Base-by-base conservation (phyloP, 257 asterid genomes). In the Leptodermis oblonga region DNA sequence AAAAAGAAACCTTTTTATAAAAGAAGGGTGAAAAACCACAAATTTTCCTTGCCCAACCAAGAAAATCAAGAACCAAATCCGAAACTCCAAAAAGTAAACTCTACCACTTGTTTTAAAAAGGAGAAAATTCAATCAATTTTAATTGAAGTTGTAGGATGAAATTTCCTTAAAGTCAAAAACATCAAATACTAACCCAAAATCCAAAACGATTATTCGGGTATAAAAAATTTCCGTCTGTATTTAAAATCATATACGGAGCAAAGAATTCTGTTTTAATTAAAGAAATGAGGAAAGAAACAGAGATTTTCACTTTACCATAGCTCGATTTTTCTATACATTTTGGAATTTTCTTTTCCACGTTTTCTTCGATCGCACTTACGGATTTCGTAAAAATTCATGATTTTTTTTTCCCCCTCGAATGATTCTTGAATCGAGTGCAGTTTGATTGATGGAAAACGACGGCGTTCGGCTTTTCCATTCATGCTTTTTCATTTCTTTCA, bases 21-120 rank as follows among this genome's bases (percentile, higher is more conserved):
- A 23, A n/a, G 37, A 59, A 59, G 26, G 36, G 17, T 30, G 18
- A 26, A 52, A 55, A 55, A 33, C 22, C 28, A 31, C 39, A 58
- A 58, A 28, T 5, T 58, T 59, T 33, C n/a, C n/a, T 54, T 53
- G 56, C 70, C 67, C 67, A 68, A 65, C 55, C 66, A 55, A 76
- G 33, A 64, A 62, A 54, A 56, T 62, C 67, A 20, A 39, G 74
- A 68, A 48, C 70, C 61, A 67, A 71, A 74, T 58, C 59, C 52
- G 60, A 48, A 67, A 53, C 70, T 25, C 63, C 36, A 39, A 26
- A 18, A 60, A 43, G 12, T 3, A 28, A 18, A 67, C 25, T 22
- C 55, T 20, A 39, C 30, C 66, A 7, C 66, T 39, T 37, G 22
- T 41, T 48, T 20, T 36, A 69, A 53, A 34, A 41, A 18, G 0